These are phyloP conservation scores for Trypanosoma congolense DNA, from an alignment of 208 protist genomes.

Conservation along the genomic window DNA sequence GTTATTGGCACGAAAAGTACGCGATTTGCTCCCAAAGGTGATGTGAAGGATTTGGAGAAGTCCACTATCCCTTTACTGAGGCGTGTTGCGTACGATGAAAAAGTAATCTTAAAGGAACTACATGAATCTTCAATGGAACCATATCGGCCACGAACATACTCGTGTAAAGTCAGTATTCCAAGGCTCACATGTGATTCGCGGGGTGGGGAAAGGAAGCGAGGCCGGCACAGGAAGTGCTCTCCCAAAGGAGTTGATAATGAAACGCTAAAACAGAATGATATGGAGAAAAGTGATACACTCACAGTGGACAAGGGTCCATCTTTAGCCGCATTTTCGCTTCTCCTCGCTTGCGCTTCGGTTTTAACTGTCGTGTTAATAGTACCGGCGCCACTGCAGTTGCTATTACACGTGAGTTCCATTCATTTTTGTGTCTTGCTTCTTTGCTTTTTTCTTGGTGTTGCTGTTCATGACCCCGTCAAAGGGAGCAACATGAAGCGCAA, in stretches of 20 bases:
- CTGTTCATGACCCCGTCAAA: conserved; percentile 26
- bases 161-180: conserved; percentile 39
- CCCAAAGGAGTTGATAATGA: background rate
- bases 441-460: conserved; percentile 38
- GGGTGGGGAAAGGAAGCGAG: background rate
- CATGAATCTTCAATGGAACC: conserved; percentile 33
- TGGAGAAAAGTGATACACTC: background rate
- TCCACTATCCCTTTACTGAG: background rate
- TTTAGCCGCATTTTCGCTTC: conserved; percentile 34
- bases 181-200: conserved; percentile 1
- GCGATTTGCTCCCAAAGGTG: conserved; percentile 29
- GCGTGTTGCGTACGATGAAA: conserved; percentile 1
- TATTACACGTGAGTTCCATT: conserved; percentile 14
- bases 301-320: conserved; percentile 15
- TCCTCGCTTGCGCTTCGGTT: conserved; percentile 2
- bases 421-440: conserved; percentile 9
- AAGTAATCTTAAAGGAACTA: conserved; percentile 25
- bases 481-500: conserved; percentile 55
- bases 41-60: conserved; percentile 19
- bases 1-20: conserved; percentile 3
- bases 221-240: background rate
- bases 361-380: conserved; percentile 3
- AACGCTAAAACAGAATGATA: too few species aligned
- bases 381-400: background rate
- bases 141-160: conserved; percentile 57